Evolutionary conservation across 2,329 filamentous ascomycete genomes (phyloP).

Genomic region (Claviceps sp.): DNA sequence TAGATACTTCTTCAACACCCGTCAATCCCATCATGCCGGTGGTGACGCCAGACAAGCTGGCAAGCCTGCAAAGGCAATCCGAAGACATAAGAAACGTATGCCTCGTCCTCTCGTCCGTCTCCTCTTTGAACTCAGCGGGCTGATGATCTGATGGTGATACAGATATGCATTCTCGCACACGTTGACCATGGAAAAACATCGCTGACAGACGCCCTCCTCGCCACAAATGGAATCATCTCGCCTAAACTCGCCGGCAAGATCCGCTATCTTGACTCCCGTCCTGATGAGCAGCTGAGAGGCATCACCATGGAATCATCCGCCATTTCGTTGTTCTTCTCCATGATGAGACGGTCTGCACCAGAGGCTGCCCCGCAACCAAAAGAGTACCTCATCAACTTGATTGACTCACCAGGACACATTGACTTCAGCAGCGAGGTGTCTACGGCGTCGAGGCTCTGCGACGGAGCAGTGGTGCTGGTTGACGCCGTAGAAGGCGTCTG

Average conservation of each 20-base stretch:
- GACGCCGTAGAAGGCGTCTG: slow-evolving; percentile 97
- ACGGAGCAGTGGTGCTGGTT: slow-evolving; percentile 86
- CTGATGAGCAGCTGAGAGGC: slow-evolving; percentile 87
- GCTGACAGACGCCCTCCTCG: slow-evolving; percentile 86
- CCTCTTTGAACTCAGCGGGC: background rate
- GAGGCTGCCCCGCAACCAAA: slow-evolving; percentile 58
- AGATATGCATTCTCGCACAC: slow-evolving; percentile 93
- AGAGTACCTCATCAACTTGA: slow-evolving; percentile 93
- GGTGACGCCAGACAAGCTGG: slow-evolving; percentile 79
- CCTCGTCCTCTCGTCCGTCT: background rate
- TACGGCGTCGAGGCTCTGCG: slow-evolving; percentile 84
- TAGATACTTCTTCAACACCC: background rate
- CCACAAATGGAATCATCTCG: slow-evolving; percentile 98
- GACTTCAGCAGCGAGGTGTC: slow-evolving; percentile 98
- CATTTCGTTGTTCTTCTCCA: slow-evolving; percentile 91
- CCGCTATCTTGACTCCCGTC: slow-evolving; percentile 88
- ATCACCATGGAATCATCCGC: slow-evolving; percentile 99
- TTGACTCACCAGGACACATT: slow-evolving; percentile 95
- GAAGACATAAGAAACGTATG: slow-evolving; percentile 85
- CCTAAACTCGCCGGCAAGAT: slow-evolving; percentile 96
- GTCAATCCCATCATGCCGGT: slow-evolving; percentile 61
- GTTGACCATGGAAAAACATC: slow-evolving; percentile 99
- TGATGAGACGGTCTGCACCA: slow-evolving; percentile 60
- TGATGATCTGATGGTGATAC: background rate
- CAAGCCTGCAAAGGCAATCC: slow-evolving; percentile 74